Evolutionary conservation across 106 monocot genomes (phyloP).

Genomic region (Acorus gramineus): DNA sequence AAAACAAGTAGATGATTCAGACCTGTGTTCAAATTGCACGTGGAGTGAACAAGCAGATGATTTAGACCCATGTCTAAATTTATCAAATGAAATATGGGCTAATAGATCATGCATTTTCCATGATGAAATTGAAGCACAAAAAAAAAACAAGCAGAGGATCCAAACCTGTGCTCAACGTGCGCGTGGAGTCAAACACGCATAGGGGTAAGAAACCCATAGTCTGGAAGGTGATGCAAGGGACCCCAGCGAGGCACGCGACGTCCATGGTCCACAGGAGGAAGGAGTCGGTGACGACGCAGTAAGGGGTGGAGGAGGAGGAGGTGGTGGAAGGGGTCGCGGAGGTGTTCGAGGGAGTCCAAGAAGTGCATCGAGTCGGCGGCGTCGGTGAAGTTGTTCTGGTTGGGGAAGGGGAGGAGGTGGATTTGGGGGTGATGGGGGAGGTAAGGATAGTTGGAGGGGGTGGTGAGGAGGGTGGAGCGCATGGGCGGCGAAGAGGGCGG

Average conservation of each 20-base stretch:
- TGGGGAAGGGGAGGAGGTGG: conserved; percentile 3
- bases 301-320: conserved; percentile 3
- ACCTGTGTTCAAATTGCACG: too few species aligned
- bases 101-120: too few species aligned
- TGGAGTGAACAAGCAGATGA: too few species aligned
- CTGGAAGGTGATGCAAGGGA: conserved; percentile 32
- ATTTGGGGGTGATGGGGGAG: neutral
- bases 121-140: too few species aligned
- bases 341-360: neutral
- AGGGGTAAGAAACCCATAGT: conserved; percentile 16
- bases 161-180: neutral
- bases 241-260: conserved; percentile 12
- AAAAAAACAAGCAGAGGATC: too few species aligned
- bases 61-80: too few species aligned
- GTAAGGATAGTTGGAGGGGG: neutral
- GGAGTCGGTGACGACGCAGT: conserved; percentile 12
- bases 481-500: conserved; percentile 5
- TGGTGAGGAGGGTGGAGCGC: conserved; percentile 3
- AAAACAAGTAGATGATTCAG: too few species aligned
- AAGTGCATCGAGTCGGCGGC: neutral
- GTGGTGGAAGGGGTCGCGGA: conserved; percentile 5
- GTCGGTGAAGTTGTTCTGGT: neutral
- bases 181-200: neutral
- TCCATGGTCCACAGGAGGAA: conserved; percentile 13
- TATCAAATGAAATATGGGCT: too few species aligned